Conservation (phyloP, 2,329 filamentous ascomycete genomes). For the Neonectria hederae region DNA sequence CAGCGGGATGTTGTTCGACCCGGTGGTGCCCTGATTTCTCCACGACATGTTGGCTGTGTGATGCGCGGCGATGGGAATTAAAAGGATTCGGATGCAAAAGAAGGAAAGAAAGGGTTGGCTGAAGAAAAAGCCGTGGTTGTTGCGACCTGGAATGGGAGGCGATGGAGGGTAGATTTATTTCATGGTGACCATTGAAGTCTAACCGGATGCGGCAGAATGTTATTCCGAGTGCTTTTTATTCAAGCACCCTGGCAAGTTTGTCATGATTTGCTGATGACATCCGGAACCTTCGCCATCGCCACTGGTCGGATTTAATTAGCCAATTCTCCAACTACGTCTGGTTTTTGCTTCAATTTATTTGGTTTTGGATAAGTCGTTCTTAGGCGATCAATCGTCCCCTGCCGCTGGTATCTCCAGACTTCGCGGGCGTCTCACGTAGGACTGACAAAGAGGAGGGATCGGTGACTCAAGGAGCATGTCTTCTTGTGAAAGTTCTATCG, state of each 20-base stretch:
- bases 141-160: neutral
- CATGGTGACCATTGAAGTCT: neutral
- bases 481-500: too few relatives aligned
- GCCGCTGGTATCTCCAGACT: neutral
- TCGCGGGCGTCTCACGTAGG: neutral
- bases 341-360: too few relatives aligned
- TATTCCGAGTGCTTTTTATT: slow-evolving; percentile 4
- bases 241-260: neutral
- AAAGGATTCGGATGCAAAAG: slow-evolving; percentile 14
- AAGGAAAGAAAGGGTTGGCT: slow-evolving; percentile 9
- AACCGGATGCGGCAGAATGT: neutral
- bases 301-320: neutral
- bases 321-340: too few relatives aligned
- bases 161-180: slow-evolving; percentile 14
- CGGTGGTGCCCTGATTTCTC: slow-evolving; percentile 86
- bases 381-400: too few relatives aligned
- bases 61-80: slow-evolving; percentile 1
- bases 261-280: neutral
- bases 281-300: neutral
- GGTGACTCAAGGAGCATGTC: neutral
- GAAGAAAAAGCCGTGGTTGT: neutral
- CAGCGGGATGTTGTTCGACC: slow-evolving; percentile 97
- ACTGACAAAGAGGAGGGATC: neutral
- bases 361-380: too few relatives aligned
- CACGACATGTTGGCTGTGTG: slow-evolving; percentile 64